Evolutionary conservation across 202 grass and related monocot genomes (phyloP).

Genomic region (Alloteropsis angusta): DNA sequence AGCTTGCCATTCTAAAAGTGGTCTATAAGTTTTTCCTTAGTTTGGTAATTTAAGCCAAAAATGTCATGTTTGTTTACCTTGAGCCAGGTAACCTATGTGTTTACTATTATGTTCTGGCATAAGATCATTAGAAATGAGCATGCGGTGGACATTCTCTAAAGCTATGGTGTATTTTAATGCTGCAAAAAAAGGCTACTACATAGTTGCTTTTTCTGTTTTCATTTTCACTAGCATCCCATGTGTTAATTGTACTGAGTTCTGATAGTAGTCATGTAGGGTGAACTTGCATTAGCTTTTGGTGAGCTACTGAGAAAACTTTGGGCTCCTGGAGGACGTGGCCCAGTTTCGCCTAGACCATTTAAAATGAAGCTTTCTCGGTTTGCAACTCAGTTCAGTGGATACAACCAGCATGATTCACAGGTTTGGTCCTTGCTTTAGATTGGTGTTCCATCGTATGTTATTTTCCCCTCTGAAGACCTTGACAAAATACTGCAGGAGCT

Average conservation of each 20-base stretch:
- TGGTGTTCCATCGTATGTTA: background rate
- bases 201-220: conserved; percentile 15
- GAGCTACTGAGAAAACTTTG: conserved; percentile 94
- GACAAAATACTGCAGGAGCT: conserved; percentile 54
- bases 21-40: background rate
- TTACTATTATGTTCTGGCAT: background rate
- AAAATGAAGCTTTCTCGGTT: conserved; percentile 92
- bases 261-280: conserved; percentile 97
- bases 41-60: background rate
- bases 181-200: background rate
- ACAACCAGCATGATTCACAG: conserved; percentile 97
- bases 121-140: background rate
- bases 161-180: background rate
- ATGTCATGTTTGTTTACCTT: background rate
- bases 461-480: background rate
- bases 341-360: conserved; percentile 86
- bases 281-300: conserved; percentile 98
- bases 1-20: background rate
- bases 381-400: conserved; percentile 97
- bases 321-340: conserved; percentile 72
- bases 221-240: conserved; percentile 13
- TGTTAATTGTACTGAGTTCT: conserved; percentile 64
- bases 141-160: background rate
- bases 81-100: background rate
- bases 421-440: conserved; percentile 32